Conservation (phyloP, 345 rosid species). For the Heritiera littoralis region DNA sequence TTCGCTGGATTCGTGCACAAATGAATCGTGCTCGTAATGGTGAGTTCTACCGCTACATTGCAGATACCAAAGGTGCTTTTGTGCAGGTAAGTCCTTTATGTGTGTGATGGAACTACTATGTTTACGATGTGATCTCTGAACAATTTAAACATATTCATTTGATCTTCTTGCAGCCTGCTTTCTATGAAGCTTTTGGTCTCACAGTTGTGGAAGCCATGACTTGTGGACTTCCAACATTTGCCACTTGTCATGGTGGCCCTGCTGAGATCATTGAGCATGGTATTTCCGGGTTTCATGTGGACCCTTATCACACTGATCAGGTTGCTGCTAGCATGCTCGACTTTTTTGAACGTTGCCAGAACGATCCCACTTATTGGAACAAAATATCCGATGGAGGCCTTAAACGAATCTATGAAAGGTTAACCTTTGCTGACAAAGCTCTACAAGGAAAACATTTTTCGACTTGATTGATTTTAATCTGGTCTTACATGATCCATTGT, state of each 20-base stretch:
- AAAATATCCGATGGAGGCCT: constrained; percentile 68
- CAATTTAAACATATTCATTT: neutral
- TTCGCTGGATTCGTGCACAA: constrained; percentile 85
- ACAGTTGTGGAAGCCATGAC: constrained; percentile 92
- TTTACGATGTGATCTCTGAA: neutral
- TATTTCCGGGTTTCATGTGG: constrained; percentile 80
- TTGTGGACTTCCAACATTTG: constrained; percentile 83
- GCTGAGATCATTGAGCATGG: constrained; percentile 87
- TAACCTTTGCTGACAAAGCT: constrained; percentile 6
- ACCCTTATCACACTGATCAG: constrained; percentile 80
- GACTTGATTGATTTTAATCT: neutral
- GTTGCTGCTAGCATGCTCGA: constrained; percentile 59
- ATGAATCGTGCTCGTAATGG: constrained; percentile 85
- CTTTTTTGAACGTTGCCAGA: constrained; percentile 63
- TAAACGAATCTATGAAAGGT: constrained; percentile 78
- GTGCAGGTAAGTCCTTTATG: constrained; percentile 28
- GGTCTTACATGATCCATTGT: neutral
- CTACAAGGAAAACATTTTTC: neutral
- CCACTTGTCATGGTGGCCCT: constrained; percentile 87
- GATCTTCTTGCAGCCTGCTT: constrained; percentile 53
- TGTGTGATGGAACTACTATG: neutral
- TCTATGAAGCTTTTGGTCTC: constrained; percentile 83
- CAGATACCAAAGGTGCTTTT: constrained; percentile 74
- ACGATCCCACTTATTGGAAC: constrained; percentile 66
- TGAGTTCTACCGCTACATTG: constrained; percentile 75